Conservation (phyloP, 495 filamentous ascomycete genomes). For the Neurospora discreta region DNA sequence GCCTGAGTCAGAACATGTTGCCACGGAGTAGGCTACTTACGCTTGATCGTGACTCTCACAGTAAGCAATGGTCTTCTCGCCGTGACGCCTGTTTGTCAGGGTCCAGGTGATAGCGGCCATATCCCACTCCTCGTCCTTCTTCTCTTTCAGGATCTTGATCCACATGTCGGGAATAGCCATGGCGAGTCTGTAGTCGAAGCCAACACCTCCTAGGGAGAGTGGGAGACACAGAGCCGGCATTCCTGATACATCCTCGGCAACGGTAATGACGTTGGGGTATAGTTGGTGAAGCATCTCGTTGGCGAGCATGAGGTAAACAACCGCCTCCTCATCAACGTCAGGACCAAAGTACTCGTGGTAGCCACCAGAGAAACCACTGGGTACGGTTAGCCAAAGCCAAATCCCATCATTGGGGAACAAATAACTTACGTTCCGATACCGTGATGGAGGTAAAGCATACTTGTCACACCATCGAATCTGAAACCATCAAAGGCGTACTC, state of each 20-base stretch:
- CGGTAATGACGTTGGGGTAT: constrained; percentile 77
- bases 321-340: constrained; percentile 85
- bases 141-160: constrained; percentile 96
- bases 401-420: not conserved
- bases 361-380: constrained; percentile 88
- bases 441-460: constrained; percentile 93
- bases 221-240: constrained; percentile 92
- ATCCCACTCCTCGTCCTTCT: constrained; percentile 86
- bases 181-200: constrained; percentile 93
- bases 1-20: constrained; percentile 3
- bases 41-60: constrained; percentile 97
- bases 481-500: constrained; percentile 96
- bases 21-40: constrained; percentile 42
- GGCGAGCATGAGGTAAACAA: constrained; percentile 92
- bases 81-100: constrained; percentile 83
- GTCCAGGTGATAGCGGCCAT: constrained; percentile 75
- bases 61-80: constrained; percentile 98
- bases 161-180: constrained; percentile 99
- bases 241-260: constrained; percentile 94
- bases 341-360: constrained; percentile 98
- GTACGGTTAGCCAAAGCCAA: constrained; percentile 1
- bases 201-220: constrained; percentile 76
- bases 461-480: constrained; percentile 95
- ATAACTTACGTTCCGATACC: constrained; percentile 89
- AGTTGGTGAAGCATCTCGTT: constrained; percentile 91